Evolutionary conservation across 2,329 filamentous ascomycete genomes (phyloP).

Genomic region (Corinectria fuckeliana): DNA sequence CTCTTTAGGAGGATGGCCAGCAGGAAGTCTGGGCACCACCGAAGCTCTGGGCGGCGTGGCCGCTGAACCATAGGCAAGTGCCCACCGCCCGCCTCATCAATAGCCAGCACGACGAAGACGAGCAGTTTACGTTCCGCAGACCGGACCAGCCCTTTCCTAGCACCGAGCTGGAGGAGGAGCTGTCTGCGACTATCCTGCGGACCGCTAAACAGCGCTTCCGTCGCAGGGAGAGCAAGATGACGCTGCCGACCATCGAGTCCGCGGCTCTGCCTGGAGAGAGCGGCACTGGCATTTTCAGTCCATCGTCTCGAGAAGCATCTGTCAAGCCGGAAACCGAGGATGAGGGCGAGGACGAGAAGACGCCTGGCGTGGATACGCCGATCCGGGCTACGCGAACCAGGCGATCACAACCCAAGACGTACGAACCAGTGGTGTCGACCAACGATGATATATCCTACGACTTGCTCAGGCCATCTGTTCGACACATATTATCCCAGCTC

Average conservation of each 20-base stretch:
- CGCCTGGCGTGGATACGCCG: constrained; percentile 7
- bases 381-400: background rate
- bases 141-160: constrained; percentile 57
- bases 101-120: constrained; percentile 53
- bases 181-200: constrained; percentile 71
- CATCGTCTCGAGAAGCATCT: constrained; percentile 28
- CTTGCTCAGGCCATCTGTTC: constrained; percentile 71
- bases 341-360: constrained; percentile 29
- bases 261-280: constrained; percentile 10
- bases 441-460: constrained; percentile 73
- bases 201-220: constrained; percentile 71
- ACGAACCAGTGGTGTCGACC: constrained; percentile 63
- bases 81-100: constrained; percentile 62
- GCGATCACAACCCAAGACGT: constrained; percentile 31
- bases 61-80: constrained; percentile 67
- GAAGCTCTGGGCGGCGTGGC: constrained; percentile 85
- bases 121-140: constrained; percentile 58
- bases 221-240: constrained; percentile 31
- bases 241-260: constrained; percentile 30
- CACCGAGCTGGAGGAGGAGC: constrained; percentile 69
- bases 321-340: constrained; percentile 21
- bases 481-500: constrained; percentile 73
- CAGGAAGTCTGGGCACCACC: constrained; percentile 57
- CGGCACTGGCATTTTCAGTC: constrained; percentile 10
- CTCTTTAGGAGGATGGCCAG: constrained; percentile 37